Base-by-base conservation (phyloP, 2,329 filamentous ascomycete genomes). In the Colletotrichum simmondsii region DNA sequence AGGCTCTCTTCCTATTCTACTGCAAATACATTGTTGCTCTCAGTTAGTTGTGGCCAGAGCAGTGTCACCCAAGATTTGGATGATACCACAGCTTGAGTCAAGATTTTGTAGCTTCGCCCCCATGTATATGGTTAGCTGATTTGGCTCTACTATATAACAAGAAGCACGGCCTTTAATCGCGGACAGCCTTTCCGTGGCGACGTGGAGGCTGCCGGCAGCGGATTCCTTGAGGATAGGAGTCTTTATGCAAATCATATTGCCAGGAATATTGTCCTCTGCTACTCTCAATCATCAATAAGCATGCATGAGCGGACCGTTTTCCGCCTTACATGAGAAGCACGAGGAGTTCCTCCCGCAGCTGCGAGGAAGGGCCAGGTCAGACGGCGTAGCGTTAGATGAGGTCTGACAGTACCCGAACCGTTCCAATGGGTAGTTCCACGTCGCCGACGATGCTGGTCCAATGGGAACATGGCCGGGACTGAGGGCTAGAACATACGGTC, bases 271-370 rank as follows among this genome's bases (percentile, higher is more conserved):
- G 12, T 24, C 46, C 32, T 37, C 71, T 37, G 57, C 57, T 58
- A 35, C 61, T 62, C 42, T 28, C 35, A 65, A 66, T 72, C 61
- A 60, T 57, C 71, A 73, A 73, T 71, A 49, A 35, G 30, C 52
- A 53, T 73, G 71, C 71, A 73, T 66, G 71, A 65, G 71, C 68
- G 71, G 71, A 72, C 71, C 71, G 68, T 72, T 73, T 71, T 73
- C 71, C 71, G 71, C 71, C 68, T 62, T 73, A 73, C 68, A 73
- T 71, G 59, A 69, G 46, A 65, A 63, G 66, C 70, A 72, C 71
- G 60, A 73, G 67, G 67, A 73, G 60, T 73, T 71, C 61, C 57
- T 71, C 71, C 65, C 65, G 69, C 54, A 59, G 53, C 69, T 60
- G 58, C 49, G 37, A 63, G 59, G 42, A 58, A 32, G 37, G 37